Evolutionary conservation across 2,329 filamentous ascomycete species (phyloP).

Genomic region (Cadophora malorum): DNA sequence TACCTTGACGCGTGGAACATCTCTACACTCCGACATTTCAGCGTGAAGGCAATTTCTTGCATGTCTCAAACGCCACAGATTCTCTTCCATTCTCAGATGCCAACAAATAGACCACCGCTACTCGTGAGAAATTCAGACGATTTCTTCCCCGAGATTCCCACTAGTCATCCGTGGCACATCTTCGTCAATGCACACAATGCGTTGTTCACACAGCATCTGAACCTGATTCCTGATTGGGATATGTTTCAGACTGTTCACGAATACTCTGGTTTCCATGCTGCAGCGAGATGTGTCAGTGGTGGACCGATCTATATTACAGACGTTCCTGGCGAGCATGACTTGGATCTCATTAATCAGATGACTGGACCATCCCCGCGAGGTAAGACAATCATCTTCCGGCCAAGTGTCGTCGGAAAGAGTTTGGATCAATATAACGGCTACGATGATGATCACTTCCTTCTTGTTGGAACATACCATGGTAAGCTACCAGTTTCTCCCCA

Average conservation of each 20-base stretch:
- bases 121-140: constrained; percentile 87
- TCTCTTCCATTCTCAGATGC: constrained; percentile 83
- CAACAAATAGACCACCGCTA: constrained; percentile 74
- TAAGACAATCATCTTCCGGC: constrained; percentile 81
- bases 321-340: constrained; percentile 79
- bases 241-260: constrained; percentile 71
- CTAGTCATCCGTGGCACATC: constrained; percentile 91
- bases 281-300: constrained; percentile 86
- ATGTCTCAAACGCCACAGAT: constrained; percentile 92
- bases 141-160: constrained; percentile 84
- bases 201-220: constrained; percentile 82
- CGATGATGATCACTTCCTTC: constrained; percentile 74
- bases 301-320: constrained; percentile 97
- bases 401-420: constrained; percentile 74
- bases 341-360: constrained; percentile 79
- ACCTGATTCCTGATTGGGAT: constrained; percentile 83
- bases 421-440: constrained; percentile 78
- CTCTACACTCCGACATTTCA: constrained; percentile 78
- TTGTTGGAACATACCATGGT: constrained; percentile 81
- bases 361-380: constrained; percentile 75
- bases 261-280: constrained; percentile 86
- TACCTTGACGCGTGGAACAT: constrained; percentile 90
- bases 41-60: constrained; percentile 82
- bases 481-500: constrained; percentile 27
- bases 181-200: constrained; percentile 93